These are phyloP conservation scores for Podospora fimiseda DNA, from an alignment of 495 filamentous ascomycete genomes.

Conservation along the genomic window DNA sequence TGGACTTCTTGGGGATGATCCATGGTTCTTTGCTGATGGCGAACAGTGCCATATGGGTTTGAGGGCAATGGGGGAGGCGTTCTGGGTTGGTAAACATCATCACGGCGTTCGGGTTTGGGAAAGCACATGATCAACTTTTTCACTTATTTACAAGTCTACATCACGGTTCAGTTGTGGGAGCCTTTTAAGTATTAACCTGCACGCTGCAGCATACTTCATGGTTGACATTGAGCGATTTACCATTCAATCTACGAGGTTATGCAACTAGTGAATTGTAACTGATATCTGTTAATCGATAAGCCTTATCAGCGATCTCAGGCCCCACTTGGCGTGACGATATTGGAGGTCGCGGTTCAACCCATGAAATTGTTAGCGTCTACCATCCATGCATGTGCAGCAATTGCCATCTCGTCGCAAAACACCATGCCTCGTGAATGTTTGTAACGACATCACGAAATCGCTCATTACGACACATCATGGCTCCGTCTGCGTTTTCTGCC, in stretches of 20 bases:
- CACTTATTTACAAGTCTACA: too few relatives aligned
- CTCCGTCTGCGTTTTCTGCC: constrained; percentile 18
- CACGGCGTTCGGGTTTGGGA: not conserved
- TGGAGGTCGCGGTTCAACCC: constrained; percentile 1
- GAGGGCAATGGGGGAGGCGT: not conserved
- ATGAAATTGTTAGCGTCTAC: constrained; percentile 15
- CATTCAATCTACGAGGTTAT: too few relatives aligned
- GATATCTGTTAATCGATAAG: not conserved
- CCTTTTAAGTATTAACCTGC: too few relatives aligned
- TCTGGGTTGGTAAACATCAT: not conserved
- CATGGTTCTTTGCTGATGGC: not conserved
- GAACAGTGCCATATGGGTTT: not conserved
- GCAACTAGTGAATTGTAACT: too few relatives aligned
- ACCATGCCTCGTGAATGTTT: constrained; percentile 16
- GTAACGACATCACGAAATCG: constrained; percentile 6
- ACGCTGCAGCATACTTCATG: too few relatives aligned
- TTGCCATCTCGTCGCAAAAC: constrained; percentile 1
- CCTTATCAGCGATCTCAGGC: not conserved
- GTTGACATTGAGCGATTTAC: too few relatives aligned
- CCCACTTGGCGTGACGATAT: constrained; percentile 2
- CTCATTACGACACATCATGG: constrained; percentile 24
- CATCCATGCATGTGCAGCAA: not conserved
- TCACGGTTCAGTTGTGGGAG: too few relatives aligned
- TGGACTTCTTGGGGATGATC: not conserved
- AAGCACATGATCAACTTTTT: too few relatives aligned